A percentile compares a stretch with the other conserved stretches of the same genome.
These are phyloP conservation scores for Cryptococcus sp. DNA, from an alignment of 1,284 basidiomycete species.

Conservation along the genomic window DNA sequence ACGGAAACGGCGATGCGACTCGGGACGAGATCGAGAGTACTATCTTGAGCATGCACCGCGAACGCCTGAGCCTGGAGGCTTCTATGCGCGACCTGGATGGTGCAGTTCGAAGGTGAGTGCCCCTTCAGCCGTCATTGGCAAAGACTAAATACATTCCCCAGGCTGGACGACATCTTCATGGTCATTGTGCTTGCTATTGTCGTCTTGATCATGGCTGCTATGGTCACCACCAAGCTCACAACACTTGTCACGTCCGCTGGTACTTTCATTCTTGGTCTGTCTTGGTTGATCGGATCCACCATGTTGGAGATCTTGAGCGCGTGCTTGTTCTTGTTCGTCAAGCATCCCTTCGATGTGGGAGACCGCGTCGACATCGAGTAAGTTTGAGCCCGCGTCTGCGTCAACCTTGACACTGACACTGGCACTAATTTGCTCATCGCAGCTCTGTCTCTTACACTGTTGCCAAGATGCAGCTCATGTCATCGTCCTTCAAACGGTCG, in stretches of 20 bases:
- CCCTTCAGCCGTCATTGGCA: constrained; percentile 59
- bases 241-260: constrained; percentile 78
- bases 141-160: constrained; percentile 15
- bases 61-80: constrained; percentile 78
- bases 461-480: constrained; percentile 81
- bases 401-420: not conserved
- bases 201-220: constrained; percentile 71
- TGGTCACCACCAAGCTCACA: constrained; percentile 68
- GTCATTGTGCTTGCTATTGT: constrained; percentile 63
- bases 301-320: constrained; percentile 57
- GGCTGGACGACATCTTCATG: constrained; percentile 55
- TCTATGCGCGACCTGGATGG: constrained; percentile 90
- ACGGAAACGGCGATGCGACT: constrained; percentile 75
- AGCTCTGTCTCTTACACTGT: constrained; percentile 65
- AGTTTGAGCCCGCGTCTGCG: constrained; percentile 9
- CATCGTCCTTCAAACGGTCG: constrained; percentile 60
- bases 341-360: constrained; percentile 85
- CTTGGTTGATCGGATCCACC: constrained; percentile 80
- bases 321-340: constrained; percentile 79
- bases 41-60: constrained; percentile 79
- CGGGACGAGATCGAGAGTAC: constrained; percentile 76
- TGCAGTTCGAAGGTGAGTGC: constrained; percentile 78
- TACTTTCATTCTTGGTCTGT: constrained; percentile 78
- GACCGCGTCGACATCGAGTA: constrained; percentile 66
- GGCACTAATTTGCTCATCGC: constrained; percentile 8